Evolutionary conservation across 345 rosid species (phyloP), one percentile per base, ranked within the genome.

Genomic region (Euclidium syriacum): DNA sequence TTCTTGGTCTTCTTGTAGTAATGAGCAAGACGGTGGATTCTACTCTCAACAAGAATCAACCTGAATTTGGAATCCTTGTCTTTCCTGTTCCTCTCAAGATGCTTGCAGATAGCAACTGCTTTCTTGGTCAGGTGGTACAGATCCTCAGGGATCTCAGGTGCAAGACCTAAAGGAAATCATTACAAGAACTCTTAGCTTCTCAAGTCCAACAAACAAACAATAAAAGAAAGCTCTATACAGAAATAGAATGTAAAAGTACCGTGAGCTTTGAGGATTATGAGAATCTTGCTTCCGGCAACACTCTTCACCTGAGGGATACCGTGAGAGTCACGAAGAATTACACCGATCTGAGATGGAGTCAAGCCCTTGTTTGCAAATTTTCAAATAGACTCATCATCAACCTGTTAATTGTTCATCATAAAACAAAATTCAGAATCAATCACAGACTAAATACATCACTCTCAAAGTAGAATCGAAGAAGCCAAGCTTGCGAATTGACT

Each of bases 1-100:
- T 88, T 91, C 88, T 84, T 88, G 23, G 91, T 91, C 79, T 88
- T 91, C 88, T 91, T 91, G 83, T 91, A 91, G 68, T 88, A 88
- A 25, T 95, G 95, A 38, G 98, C 98, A 58, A 84, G 95, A 26
- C 95, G 86, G 70, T 91, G 96, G 57, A 84, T 88, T 72, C 98
- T 84, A 79, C 96, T 88, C 78, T 91, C 96, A 0, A 86, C 98
- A 71, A 91, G 83, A 76, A 86, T 91, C 84, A 91, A 47, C 68
- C 98, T 72, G 44, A 91, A 91, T 59, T 88, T 86, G 68, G 98
- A 91, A 40, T 91, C 98, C 68, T 91, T 91, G 72, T 91, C 98
- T 77, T 91, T 91, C 68, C 98, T 70, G 83, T 88, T 91, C 82
- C 98, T 91, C 81, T 91, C 98, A 74, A 91, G 75, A 70, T 91